These are phyloP conservation scores for Tilletia horrida DNA, from an alignment of 1,284 basidiomycete genomes.

Conservation along the genomic window DNA sequence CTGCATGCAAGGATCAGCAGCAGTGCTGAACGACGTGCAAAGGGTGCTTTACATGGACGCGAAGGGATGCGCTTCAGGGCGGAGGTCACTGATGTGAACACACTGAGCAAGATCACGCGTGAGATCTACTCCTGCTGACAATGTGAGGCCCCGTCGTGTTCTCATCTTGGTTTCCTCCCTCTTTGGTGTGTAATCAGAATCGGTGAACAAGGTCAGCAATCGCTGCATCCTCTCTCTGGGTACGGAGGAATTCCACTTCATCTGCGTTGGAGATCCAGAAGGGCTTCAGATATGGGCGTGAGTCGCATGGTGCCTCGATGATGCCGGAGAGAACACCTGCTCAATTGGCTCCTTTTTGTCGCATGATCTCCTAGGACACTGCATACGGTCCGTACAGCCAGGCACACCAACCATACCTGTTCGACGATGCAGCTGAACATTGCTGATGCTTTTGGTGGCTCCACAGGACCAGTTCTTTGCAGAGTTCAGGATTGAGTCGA, in stretches of 20 bases:
- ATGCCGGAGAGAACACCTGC: background rate
- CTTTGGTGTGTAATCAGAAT: conserved; percentile 23
- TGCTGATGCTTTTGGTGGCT: background rate
- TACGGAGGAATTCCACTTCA: conserved; percentile 46
- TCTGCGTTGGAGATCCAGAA: conserved; percentile 46
- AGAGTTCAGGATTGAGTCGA: conserved; percentile 53
- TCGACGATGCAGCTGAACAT: background rate
- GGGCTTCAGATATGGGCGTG: conserved; percentile 54
- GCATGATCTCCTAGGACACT: background rate
- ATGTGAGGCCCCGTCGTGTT: background rate
- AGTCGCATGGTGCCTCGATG: too few species aligned
- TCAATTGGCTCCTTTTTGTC: conserved; percentile 18
- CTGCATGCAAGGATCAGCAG: too few species aligned
- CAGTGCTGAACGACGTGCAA: too few species aligned
- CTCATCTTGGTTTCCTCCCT: background rate
- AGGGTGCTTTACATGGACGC: background rate
- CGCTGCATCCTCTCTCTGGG: conserved; percentile 51
- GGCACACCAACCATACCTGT: background rate
- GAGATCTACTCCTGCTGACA: conserved; percentile 25
- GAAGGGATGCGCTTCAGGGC: conserved; percentile 49
- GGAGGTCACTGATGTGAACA: conserved; percentile 38
- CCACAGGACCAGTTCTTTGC: conserved; percentile 38
- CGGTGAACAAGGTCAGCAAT: conserved; percentile 49
- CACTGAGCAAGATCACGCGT: conserved; percentile 42
- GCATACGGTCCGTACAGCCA: background rate